Conservation (phyloP, 495 filamentous ascomycete genomes). For the Collariella sp. region DNA sequence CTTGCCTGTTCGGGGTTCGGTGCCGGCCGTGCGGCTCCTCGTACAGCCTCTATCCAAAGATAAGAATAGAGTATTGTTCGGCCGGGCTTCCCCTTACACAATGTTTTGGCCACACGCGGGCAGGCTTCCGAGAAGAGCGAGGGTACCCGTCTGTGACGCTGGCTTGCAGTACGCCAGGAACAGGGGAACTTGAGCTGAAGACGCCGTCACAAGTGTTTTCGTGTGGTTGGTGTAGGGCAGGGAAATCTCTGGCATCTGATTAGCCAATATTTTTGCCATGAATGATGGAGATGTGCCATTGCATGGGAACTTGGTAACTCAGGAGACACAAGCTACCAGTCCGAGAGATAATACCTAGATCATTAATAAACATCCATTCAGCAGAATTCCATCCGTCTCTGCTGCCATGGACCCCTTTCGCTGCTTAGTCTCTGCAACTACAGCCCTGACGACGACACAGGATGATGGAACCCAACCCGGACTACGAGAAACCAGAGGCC, state of each 20-base stretch:
- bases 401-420: neutral
- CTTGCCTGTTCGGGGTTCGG: too few species aligned
- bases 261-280: conserved; percentile 10
- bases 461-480: conserved; percentile 14
- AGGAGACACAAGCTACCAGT: neutral
- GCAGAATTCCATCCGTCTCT: neutral
- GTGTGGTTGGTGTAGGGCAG: neutral
- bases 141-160: neutral
- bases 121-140: neutral
- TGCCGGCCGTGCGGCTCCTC: neutral
- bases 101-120: neutral
- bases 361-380: neutral
- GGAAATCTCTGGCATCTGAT: neutral
- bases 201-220: neutral
- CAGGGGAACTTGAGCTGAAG: neutral
- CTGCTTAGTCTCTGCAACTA: neutral
- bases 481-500: conserved; percentile 28
- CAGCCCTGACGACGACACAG: neutral
- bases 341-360: too few species aligned
- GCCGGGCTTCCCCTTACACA: neutral
- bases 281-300: neutral
- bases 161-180: neutral
- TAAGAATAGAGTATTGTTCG: conserved; percentile 10
- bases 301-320: neutral
- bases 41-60: neutral